phyloP scores from a whole-genome alignment of 495 filamentous ascomycete genomes.

The Staphylotrichum longicolle region DNA sequence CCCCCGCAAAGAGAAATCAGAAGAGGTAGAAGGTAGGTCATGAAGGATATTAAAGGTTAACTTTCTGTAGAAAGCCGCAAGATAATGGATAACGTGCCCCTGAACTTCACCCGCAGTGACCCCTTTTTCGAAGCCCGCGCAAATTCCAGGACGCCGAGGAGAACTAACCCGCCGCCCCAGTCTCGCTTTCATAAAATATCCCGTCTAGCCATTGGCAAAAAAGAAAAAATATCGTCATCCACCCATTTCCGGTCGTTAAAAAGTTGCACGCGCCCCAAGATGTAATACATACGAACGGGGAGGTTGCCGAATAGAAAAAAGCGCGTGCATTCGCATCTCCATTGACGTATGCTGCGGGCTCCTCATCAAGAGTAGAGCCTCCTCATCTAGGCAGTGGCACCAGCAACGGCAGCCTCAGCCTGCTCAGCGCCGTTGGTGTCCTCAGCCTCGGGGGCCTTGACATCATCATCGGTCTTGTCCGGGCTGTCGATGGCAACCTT shows the following conservation, averaged over 20 bases:
- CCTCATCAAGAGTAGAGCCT: conserved; percentile 28
- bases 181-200: conserved; percentile 30
- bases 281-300: conserved; percentile 37
- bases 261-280: conserved; percentile 33
- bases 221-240: conserved; percentile 29
- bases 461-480: conserved; percentile 92
- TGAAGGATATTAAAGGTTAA: conserved; percentile 36
- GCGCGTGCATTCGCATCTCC: conserved; percentile 28
- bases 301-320: conserved; percentile 32
- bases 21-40: conserved; percentile 22
- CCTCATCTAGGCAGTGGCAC: conserved; percentile 28
- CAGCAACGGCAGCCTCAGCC: conserved; percentile 29
- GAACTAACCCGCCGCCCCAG: conserved; percentile 32
- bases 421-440: conserved; percentile 44
- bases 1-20: conserved; percentile 10
- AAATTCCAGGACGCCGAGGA: conserved; percentile 36
- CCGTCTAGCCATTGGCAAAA: conserved; percentile 31
- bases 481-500: conserved; percentile 99
- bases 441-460: conserved; percentile 49
- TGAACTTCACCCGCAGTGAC: conserved; percentile 32
- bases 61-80: conserved; percentile 32
- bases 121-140: conserved; percentile 30
- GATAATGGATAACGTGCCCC: conserved; percentile 31
- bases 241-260: conserved; percentile 38
- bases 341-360: conserved; percentile 25